Evolutionary conservation across 768 basidiomycete genomes (phyloP), one percentile per base, ranked within the genome.

Genomic region (Phylloporus rhodoxanthus): DNA sequence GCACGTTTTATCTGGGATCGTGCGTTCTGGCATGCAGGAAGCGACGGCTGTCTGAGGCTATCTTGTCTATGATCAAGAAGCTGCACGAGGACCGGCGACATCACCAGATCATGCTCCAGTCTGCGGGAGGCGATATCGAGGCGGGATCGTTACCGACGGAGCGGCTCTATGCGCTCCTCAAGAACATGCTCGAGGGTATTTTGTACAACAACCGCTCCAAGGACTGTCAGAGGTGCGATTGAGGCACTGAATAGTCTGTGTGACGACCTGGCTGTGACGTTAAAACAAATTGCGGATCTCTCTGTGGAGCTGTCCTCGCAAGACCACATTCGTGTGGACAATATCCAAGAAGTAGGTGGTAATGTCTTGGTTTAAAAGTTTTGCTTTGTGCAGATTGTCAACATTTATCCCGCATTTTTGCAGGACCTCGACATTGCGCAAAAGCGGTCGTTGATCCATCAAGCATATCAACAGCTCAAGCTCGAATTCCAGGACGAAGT

Each of bases 61-160:
- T 88, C 5, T 65, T 98, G 20, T 86, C 91, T 0, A 77, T 84
- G 5, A 85, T 92, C 53, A 92, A 92, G 13, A 92, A 91, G 59
- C 68, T 97, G n/a, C 80, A 91, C 7, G 88, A 91, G 66, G 88
- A 90, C 54, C 70, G n/a, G n/a, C n/a, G 87, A 45, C 81, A 79
- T 21, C 78, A 85, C 49, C 85, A 91, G 54, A 59, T 82, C 25
- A 71, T 84, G 44, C 65, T 87, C 1, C 84, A 85, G 52, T 80
- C 85, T 0, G 75, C 81, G 4, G 78, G 77, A 11, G 80, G 81
- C 3, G 81, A 84, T 54, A 70, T 76, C 5, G 80, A 80, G 29
- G 78, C 81, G 1, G 81, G 85, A 23, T 77, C 82, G 9, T 68
- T 93, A 15, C 92, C 92, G 2, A 80, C 83, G 0, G 93, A 96